These are phyloP conservation scores for Komagataella pastoris DNA, from an alignment of 805 yeast genomes.

Conservation along the genomic window DNA sequence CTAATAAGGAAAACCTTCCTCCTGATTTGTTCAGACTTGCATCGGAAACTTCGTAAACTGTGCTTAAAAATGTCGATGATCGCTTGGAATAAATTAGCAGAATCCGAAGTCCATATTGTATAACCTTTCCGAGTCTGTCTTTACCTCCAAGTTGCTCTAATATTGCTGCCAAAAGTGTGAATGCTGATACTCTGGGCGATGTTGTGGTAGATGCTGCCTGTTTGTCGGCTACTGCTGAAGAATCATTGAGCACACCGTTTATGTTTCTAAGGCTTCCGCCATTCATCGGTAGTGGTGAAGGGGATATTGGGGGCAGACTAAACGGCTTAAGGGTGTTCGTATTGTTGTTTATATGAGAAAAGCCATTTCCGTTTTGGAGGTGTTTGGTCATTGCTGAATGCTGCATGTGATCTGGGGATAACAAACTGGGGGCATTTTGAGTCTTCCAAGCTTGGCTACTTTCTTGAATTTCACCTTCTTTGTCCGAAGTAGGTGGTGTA, in stretches of 20 bases:
- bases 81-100: slow-evolving; percentile 16
- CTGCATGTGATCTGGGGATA: not conserved
- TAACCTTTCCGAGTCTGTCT: slow-evolving; percentile 55
- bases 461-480: not conserved
- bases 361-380: not conserved
- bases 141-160: slow-evolving; percentile 50
- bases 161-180: slow-evolving; percentile 38
- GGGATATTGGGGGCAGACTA: not conserved
- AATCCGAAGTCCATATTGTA: slow-evolving; percentile 45
- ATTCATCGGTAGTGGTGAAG: slow-evolving; percentile 1
- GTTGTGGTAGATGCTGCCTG: not conserved
- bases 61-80: slow-evolving; percentile 11
- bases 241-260: not conserved
- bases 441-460: not conserved
- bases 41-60: not conserved
- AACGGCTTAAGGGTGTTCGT: not conserved
- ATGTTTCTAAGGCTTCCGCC: not conserved
- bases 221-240: not conserved
- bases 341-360: not conserved
- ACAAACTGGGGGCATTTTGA: not conserved
- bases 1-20: slow-evolving; percentile 10
- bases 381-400: not conserved
- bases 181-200: slow-evolving; percentile 7
- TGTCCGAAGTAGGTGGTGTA: not conserved
- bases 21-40: not conserved